A percentile compares a stretch with the other conserved stretches of the same genome.
phyloP scores from a whole-genome alignment of 331 rosid genomes.

The Spiraea crenata region DNA sequence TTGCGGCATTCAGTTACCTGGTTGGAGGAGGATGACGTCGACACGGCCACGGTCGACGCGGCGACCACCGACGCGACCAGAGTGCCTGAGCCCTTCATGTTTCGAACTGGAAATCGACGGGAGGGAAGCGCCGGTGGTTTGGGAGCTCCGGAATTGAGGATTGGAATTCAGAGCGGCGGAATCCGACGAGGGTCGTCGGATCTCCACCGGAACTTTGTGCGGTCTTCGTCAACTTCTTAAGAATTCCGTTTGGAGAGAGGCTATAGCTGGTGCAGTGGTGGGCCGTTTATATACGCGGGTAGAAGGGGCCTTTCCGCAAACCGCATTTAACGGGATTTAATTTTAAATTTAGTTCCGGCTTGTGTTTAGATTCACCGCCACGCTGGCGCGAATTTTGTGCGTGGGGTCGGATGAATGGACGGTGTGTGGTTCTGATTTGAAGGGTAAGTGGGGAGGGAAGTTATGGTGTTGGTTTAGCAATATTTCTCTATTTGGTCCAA shows the following conservation, averaged over 20 bases:
- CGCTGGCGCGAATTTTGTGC: neutral
- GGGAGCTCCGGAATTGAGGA: neutral
- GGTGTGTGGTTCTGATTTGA: neutral
- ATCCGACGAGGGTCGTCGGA: conserved; percentile 46
- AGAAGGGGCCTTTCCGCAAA: neutral
- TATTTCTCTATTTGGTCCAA: too few species aligned
- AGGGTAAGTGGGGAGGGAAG: neutral
- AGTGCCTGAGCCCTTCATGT: conserved; percentile 46
- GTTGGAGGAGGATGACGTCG: conserved; percentile 27
- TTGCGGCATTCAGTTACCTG: conserved; percentile 13
- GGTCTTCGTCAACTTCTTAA: neutral
- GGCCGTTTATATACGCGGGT: conserved; percentile 8
- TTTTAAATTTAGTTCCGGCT: conserved; percentile 27
- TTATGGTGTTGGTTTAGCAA: too few species aligned
- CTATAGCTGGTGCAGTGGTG: neutral
- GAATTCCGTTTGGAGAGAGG: neutral
- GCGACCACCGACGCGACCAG: conserved; percentile 52
- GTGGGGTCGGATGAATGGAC: neutral
- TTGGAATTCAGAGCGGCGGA: conserved; percentile 21
- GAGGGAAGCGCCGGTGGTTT: neutral
- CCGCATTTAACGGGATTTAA: conserved; percentile 35
- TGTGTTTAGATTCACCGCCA: neutral
- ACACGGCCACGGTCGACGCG: conserved; percentile 47
- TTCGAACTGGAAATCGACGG: neutral
- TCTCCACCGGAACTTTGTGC: conserved; percentile 26